These are phyloP conservation scores for Diplodia corticola DNA, from an alignment of 2,329 filamentous ascomycete genomes.

Conservation along the genomic window DNA sequence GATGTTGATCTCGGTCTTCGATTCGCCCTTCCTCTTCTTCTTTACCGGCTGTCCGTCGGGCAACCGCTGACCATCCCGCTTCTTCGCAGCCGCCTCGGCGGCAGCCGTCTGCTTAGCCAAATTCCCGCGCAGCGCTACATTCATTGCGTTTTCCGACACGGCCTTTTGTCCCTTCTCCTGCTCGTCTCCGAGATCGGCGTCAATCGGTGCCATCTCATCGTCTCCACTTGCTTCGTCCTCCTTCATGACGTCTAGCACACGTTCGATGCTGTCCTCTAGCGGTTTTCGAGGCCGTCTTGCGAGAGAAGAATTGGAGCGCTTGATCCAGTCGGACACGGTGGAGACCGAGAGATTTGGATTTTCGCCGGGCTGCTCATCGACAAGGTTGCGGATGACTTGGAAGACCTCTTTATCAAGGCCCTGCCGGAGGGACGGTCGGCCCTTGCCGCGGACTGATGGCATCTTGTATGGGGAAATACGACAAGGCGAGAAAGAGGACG, in stretches of 20 bases:
- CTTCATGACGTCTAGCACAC: constrained; percentile 72
- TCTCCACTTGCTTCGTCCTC: constrained; percentile 61
- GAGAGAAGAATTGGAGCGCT: constrained; percentile 81
- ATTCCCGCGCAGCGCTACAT: constrained; percentile 59
- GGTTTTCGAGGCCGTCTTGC: constrained; percentile 78
- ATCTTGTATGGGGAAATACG: neutral
- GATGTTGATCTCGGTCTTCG: constrained; percentile 55
- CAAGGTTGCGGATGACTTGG: constrained; percentile 73
- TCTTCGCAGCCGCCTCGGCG: constrained; percentile 3
- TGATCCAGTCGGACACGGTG: constrained; percentile 75
- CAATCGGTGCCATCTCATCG: constrained; percentile 52
- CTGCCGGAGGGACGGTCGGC: constrained; percentile 35
- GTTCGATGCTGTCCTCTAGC: constrained; percentile 81
- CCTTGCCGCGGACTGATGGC: constrained; percentile 24
- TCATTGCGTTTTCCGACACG: constrained; percentile 51
- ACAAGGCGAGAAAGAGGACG: neutral
- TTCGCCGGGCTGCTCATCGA: constrained; percentile 60
- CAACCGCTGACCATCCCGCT: constrained; percentile 41
- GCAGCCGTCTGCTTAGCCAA: constrained; percentile 40
- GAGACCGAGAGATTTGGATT: constrained; percentile 57
- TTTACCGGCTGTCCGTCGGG: constrained; percentile 65
- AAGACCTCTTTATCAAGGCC: constrained; percentile 60
- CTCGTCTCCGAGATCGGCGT: constrained; percentile 39
- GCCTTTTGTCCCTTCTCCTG: constrained; percentile 28
- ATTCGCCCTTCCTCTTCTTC: constrained; percentile 59